phyloP scores from a whole-genome alignment of 2,329 filamentous ascomycete genomes.

The Dactylellina parvicollis region DNA sequence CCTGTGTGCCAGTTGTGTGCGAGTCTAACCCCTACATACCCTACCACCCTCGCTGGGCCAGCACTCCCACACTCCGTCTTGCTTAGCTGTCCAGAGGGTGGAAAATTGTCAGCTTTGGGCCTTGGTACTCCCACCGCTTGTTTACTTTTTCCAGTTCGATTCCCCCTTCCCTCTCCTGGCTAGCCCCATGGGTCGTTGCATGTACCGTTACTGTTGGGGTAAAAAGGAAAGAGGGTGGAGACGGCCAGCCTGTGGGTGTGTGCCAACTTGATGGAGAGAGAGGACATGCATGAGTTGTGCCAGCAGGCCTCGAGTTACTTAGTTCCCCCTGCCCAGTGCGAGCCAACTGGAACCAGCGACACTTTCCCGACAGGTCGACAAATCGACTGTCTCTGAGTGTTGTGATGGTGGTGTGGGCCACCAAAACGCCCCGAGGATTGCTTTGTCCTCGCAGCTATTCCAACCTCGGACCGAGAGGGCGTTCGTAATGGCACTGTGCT shows the following conservation, averaged over 20 bases:
- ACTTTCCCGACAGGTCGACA: conserved; percentile 44
- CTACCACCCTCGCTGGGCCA: neutral
- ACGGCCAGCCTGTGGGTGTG: conserved; percentile 33
- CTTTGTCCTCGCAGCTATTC: conserved; percentile 24
- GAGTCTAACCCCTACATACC: conserved; percentile 23
- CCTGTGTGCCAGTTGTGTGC: conserved; percentile 31
- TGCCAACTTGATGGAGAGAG: conserved; percentile 17
- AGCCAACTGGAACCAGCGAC: conserved; percentile 53
- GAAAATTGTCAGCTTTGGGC: conserved; percentile 54
- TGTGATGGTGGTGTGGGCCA: conserved; percentile 52
- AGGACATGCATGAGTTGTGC: conserved; percentile 45
- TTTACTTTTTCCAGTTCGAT: conserved; percentile 48
- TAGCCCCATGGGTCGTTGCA: conserved; percentile 53
- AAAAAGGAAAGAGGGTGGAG: conserved; percentile 54
- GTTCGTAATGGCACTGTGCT: conserved; percentile 28
- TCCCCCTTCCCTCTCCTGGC: conserved; percentile 40
- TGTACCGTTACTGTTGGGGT: conserved; percentile 55
- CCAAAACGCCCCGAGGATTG: conserved; percentile 39
- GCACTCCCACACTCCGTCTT: conserved; percentile 23
- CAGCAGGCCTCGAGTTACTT: conserved; percentile 6
- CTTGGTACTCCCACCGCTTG: conserved; percentile 50
- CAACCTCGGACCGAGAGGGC: conserved; percentile 48
- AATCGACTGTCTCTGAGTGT: conserved; percentile 12
- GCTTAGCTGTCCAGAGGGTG: conserved; percentile 54
- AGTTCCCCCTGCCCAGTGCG: conserved; percentile 51